Evolutionary conservation across 495 filamentous ascomycete species (phyloP).

Genomic region (Copromyces sp.): DNA sequence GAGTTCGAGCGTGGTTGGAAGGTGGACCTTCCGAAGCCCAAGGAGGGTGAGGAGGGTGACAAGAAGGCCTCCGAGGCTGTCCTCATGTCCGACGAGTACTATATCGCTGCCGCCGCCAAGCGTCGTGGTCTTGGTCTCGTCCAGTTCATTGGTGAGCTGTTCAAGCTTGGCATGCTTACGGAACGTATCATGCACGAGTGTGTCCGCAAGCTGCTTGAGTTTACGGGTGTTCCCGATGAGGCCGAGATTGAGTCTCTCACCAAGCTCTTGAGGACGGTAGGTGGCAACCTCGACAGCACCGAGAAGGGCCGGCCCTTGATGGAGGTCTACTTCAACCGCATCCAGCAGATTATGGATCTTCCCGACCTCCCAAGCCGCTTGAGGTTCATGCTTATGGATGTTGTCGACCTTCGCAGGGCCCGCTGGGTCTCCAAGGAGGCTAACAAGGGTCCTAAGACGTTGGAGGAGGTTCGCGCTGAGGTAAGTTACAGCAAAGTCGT

Average conservation of each 20-base stretch:
- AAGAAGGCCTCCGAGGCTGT: conserved; percentile 59
- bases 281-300: conserved; percentile 67
- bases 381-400: conserved; percentile 93
- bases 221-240: conserved; percentile 86
- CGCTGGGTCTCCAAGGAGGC: conserved; percentile 79
- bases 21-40: conserved; percentile 69
- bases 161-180: conserved; percentile 97
- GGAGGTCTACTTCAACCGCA: conserved; percentile 88
- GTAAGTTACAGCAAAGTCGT: conserved; percentile 33
- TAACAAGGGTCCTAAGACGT: conserved; percentile 91
- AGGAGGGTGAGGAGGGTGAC: conserved; percentile 50
- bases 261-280: conserved; percentile 86
- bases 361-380: conserved; percentile 75
- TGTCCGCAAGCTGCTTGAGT: conserved; percentile 92
- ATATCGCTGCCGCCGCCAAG: conserved; percentile 90
- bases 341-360: conserved; percentile 66
- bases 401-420: conserved; percentile 66
- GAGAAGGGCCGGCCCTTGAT: conserved; percentile 77
- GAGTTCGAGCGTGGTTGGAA: conserved; percentile 99
- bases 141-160: conserved; percentile 98
- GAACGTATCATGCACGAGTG: conserved; percentile 99
- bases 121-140: conserved; percentile 93
- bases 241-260: conserved; percentile 90
- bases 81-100: conserved; percentile 96
- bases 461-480: conserved; percentile 81